A percentile compares a stretch with the other conserved stretches of the same genome.
phyloP scores from a whole-genome alignment of 2,329 filamentous ascomycete genomes.

The Paramyrothecium roridum region DNA sequence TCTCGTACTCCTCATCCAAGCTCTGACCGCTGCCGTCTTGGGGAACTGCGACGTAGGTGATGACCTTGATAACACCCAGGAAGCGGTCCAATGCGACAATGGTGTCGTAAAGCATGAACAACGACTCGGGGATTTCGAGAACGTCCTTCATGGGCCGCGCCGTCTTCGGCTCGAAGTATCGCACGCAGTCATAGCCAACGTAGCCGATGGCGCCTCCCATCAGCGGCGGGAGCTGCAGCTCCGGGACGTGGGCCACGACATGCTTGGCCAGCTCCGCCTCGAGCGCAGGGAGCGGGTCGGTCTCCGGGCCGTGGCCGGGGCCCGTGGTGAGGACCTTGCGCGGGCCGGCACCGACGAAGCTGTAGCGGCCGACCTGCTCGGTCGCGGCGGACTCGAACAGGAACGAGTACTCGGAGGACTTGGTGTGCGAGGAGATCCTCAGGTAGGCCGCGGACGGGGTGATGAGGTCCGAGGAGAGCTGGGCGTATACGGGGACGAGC shows the following conservation, averaged over 20 bases:
- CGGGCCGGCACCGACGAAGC: conserved; percentile 82
- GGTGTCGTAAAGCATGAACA: conserved; percentile 97
- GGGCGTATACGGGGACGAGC: conserved; percentile 76
- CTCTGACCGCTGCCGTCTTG: conserved; percentile 38
- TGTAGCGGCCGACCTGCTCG: conserved; percentile 91
- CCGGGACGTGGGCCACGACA: conserved; percentile 79
- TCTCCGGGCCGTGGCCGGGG: conserved; percentile 77
- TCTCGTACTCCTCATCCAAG: conserved; percentile 63
- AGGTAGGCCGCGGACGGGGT: conserved; percentile 95
- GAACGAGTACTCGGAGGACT: conserved; percentile 74
- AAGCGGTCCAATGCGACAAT: conserved; percentile 94
- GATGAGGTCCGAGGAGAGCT: conserved; percentile 87
- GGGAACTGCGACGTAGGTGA: conserved; percentile 81
- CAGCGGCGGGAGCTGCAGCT: conserved; percentile 77
- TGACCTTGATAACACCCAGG: conserved; percentile 87
- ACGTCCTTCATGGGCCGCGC: conserved; percentile 83
- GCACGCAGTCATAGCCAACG: conserved; percentile 95
- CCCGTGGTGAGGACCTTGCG: conserved; percentile 84
- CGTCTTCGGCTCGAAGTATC: conserved; percentile 98
- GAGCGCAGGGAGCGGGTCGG: conserved; percentile 80
- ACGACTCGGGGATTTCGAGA: conserved; percentile 82
- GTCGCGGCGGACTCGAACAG: conserved; percentile 94
- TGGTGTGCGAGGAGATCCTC: conserved; percentile 55
- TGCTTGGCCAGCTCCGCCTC: conserved; percentile 76
- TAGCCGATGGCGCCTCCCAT: conserved; percentile 94